Evolutionary conservation across 73 alveolate genomes (phyloP), one percentile per base, ranked within the genome.

Genomic region (Stentor roeselii): DNA sequence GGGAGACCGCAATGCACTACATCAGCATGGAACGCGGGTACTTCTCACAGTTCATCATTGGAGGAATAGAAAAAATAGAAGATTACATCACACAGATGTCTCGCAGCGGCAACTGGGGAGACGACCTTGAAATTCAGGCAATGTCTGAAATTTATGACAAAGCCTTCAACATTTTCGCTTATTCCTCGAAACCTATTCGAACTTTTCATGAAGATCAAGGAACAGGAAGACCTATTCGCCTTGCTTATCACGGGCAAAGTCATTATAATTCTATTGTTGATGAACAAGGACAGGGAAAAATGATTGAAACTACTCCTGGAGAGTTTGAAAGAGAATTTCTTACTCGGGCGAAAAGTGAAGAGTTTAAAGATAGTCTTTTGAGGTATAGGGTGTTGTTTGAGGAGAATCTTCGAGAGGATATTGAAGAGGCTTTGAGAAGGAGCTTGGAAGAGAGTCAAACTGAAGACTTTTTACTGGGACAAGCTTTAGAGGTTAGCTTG

Each of bases 51-150:
- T 97, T 95, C 78, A 92, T 97, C 3, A 97, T 89, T 40, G 99
- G 98, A 58, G 99, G 98, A 30, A 87, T 82, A 60, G 90, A 92
- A 37, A 88, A 78, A 59, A 89, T 97, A 80, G 99, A 96, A 41
- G 67, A 88, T 40, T 97, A 97, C 67, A 82, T 97, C 27, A 86
- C 92, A 60, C 84, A 87, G 86, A 93, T 93, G 89, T 59, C 97
- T 35, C 78, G 90, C 76, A 93, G 89, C 84, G 99, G 99, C 0
- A 98, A 90, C 30, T 97, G 99, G 99, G 99, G 99, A n/a, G 99
- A 97, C 82, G 98, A 97, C 85, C 90, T 97, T 3, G 99, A 97
- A 88, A 83, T 97, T 14, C 92, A 96, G 80, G 99, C 99, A 0
- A 80, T 97, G 59, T 86, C 98, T 60, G 98, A 97, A 86, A 89